phyloP scores from a whole-genome alignment of 495 filamentous ascomycete species.

The Penicillium manginii region DNA sequence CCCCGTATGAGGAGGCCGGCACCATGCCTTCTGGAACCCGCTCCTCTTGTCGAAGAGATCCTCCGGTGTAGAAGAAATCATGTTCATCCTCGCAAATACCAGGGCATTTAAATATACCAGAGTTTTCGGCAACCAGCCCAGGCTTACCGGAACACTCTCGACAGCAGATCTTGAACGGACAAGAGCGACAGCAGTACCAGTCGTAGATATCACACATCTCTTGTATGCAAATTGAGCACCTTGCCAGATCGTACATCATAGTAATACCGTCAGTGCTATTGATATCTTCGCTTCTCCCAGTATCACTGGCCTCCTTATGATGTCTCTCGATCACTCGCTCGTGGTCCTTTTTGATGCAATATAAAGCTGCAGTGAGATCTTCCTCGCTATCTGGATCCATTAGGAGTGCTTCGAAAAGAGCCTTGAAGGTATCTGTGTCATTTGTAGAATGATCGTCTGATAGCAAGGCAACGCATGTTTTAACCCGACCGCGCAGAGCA shows the following conservation, averaged over 20 bases:
- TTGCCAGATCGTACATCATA: too few species aligned
- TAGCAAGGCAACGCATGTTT: constrained; percentile 10
- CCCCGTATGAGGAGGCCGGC: not conserved
- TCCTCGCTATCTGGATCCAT: constrained; percentile 7
- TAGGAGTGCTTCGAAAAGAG: constrained; percentile 13
- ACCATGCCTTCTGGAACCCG: constrained; percentile 6
- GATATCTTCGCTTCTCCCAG: too few species aligned
- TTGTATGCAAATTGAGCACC: constrained; percentile 11
- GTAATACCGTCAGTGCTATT: not conserved
- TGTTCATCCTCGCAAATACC: constrained; percentile 9
- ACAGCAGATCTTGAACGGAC: constrained; percentile 7
- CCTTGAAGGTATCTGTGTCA: constrained; percentile 2
- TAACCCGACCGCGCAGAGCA: constrained; percentile 12
- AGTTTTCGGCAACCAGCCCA: not conserved
- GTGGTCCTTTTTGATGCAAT: not conserved
- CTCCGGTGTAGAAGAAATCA: constrained; percentile 10
- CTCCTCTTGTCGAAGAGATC: not conserved
- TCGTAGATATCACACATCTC: not conserved
- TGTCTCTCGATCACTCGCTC: not conserved
- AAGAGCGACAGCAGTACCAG: constrained; percentile 11
- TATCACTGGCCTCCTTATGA: too few species aligned
- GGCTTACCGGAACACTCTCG: not conserved
- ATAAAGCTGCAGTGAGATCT: constrained; percentile 1
- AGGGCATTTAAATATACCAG: not conserved
- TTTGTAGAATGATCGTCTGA: constrained; percentile 12